phyloP scores from a whole-genome alignment of 345 rosid genomes.

The Combretum micranthum region DNA sequence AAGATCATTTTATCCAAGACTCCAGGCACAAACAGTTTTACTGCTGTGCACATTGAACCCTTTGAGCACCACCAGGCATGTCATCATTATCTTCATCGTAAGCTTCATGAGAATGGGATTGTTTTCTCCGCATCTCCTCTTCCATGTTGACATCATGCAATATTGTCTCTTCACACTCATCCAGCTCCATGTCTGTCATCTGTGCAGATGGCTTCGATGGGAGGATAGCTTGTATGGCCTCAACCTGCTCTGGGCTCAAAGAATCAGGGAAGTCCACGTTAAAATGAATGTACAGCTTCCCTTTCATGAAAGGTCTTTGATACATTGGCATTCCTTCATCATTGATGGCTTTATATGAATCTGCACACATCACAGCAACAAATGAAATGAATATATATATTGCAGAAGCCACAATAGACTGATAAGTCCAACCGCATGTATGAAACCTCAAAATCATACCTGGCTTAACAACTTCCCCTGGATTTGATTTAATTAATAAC shows the following conservation, averaged over 20 bases:
- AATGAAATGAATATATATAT: background rate
- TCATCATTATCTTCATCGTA: slow-evolving; percentile 59
- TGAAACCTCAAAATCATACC: slow-evolving; percentile 25
- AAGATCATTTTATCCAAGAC: background rate
- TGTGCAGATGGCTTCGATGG: slow-evolving; percentile 39
- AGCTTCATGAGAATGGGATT: slow-evolving; percentile 38
- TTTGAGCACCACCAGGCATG: slow-evolving; percentile 40
- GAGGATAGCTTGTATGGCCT: slow-evolving; percentile 58
- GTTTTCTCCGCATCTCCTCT: slow-evolving; percentile 86
- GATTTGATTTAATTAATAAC: slow-evolving; percentile 75
- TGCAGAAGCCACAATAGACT: background rate
- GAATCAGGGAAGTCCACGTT: slow-evolving; percentile 85
- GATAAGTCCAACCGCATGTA: background rate
- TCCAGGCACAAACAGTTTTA: slow-evolving; percentile 10
- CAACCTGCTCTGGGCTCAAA: slow-evolving; percentile 52
- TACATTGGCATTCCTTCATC: slow-evolving; percentile 89
- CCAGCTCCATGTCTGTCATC: slow-evolving; percentile 75
- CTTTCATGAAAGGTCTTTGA: slow-evolving; percentile 84
- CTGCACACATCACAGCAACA: slow-evolving; percentile 16
- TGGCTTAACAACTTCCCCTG: slow-evolving; percentile 86
- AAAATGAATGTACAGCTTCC: slow-evolving; percentile 84
- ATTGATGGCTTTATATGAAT: slow-evolving; percentile 69
- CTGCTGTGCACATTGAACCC: slow-evolving; percentile 82
- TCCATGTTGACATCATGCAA: slow-evolving; percentile 79
- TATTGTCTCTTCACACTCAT: slow-evolving; percentile 86